Conservation (phyloP, 192 early-diverging fungal species). For the Rhizoclosmatium globosum region DNA sequence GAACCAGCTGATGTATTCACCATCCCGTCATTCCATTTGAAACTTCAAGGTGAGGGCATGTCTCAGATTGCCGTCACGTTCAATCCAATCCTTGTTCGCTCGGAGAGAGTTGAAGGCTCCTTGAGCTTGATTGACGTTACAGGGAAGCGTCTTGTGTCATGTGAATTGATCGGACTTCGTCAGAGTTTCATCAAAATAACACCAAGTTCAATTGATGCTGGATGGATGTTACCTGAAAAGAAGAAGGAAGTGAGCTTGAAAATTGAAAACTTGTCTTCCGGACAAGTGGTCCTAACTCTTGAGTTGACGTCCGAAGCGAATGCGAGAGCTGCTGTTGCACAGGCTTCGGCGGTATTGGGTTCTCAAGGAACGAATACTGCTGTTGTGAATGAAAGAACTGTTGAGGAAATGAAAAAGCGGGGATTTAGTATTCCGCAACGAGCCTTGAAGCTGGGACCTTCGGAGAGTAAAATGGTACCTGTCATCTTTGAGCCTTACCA, state of each 20-base stretch:
- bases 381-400: background rate
- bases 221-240: constrained; percentile 66
- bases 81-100: constrained; percentile 57
- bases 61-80: constrained; percentile 59
- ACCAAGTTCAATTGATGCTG: constrained; percentile 58
- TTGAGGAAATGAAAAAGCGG: constrained; percentile 37
- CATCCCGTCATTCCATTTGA: constrained; percentile 54
- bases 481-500: constrained; percentile 60
- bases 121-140: constrained; percentile 62
- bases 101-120: constrained; percentile 51
- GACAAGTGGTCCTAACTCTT: constrained; percentile 42
- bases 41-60: constrained; percentile 65
- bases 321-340: constrained; percentile 22
- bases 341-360: constrained; percentile 29
- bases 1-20: constrained; percentile 62
- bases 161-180: constrained; percentile 50
- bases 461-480: constrained; percentile 52
- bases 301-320: constrained; percentile 50
- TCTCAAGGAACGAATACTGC: constrained; percentile 12
- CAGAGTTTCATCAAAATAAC: constrained; percentile 62
- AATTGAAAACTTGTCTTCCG: constrained; percentile 58
- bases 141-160: constrained; percentile 59
- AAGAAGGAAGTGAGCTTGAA: constrained; percentile 54
- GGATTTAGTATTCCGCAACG: constrained; percentile 48
- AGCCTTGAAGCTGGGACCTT: constrained; percentile 50